Evolutionary conservation across 345 rosid species (phyloP).

Genomic region (Ailanthus altissimus): DNA sequence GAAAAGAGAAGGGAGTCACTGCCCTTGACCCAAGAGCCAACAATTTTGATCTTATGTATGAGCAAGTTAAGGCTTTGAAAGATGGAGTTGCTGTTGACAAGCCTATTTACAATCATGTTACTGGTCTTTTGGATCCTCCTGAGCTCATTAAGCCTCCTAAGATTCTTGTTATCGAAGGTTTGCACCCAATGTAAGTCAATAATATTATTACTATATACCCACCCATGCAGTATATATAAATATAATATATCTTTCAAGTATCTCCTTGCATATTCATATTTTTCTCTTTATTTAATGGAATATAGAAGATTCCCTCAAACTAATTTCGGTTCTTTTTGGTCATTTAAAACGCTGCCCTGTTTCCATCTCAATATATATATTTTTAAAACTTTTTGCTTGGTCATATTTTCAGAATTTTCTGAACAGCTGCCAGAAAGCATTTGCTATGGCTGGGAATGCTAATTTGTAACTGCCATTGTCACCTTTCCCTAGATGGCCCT

Average conservation of each 20-base stretch:
- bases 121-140: conserved; percentile 88
- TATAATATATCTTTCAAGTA: not conserved
- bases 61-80: conserved; percentile 89
- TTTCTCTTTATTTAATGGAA: not conserved
- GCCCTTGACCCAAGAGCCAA: conserved; percentile 95
- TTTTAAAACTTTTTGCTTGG: not conserved
- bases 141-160: conserved; percentile 92
- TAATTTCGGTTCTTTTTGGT: not conserved
- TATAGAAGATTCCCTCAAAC: not conserved
- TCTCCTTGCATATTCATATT: not conserved
- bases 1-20: conserved; percentile 90
- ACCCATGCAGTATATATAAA: too few relatives aligned
- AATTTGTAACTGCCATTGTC: not conserved
- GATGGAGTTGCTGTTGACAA: conserved; percentile 74
- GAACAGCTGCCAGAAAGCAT: too few relatives aligned
- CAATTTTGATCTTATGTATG: conserved; percentile 92
- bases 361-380: not conserved
- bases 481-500: not conserved
- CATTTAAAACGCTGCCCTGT: not conserved
- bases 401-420: not conserved
- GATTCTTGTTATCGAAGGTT: conserved; percentile 97
- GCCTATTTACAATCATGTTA: conserved; percentile 94
- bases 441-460: conserved; percentile 2
- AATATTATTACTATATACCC: not conserved
- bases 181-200: conserved; percentile 89